phyloP scores from a whole-genome alignment of 2,329 filamentous ascomycete species.

The Nemania abortiva region DNA sequence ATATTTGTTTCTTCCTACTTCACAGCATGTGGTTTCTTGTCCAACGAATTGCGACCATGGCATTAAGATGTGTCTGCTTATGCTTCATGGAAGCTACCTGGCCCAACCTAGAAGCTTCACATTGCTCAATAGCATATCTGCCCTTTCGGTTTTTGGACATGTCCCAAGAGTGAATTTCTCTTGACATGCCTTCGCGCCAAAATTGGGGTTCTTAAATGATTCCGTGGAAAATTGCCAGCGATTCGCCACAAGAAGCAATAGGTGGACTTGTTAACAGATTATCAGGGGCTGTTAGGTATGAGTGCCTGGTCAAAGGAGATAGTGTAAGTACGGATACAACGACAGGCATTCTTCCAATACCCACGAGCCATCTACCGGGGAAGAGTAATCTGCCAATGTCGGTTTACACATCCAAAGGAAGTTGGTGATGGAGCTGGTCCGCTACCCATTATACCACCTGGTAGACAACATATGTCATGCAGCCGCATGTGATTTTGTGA shows the following conservation, averaged over 20 bases:
- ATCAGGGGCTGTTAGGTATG: background rate
- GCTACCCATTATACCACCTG: background rate
- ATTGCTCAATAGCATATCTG: background rate
- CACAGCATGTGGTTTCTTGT: background rate
- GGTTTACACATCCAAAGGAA: conserved; percentile 1
- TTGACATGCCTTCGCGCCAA: background rate
- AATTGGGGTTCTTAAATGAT: background rate
- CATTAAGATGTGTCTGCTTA: background rate
- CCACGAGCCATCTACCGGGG: background rate
- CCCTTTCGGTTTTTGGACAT: background rate
- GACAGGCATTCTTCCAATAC: background rate
- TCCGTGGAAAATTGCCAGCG: background rate
- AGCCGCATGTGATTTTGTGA: background rate
- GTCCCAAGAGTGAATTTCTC: background rate
- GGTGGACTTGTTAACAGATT: background rate
- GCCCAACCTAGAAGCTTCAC: background rate
- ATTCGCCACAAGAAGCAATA: background rate
- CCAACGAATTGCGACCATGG: background rate
- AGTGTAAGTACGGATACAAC: background rate
- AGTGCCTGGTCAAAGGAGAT: background rate
- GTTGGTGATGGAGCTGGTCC: background rate
- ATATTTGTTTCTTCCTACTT: background rate
- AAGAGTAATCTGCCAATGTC: background rate
- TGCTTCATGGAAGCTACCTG: background rate
- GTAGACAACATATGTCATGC: background rate